phyloP scores from a whole-genome alignment of 495 filamentous ascomycete genomes.

The Umbilicaria muhlenbergii region DNA sequence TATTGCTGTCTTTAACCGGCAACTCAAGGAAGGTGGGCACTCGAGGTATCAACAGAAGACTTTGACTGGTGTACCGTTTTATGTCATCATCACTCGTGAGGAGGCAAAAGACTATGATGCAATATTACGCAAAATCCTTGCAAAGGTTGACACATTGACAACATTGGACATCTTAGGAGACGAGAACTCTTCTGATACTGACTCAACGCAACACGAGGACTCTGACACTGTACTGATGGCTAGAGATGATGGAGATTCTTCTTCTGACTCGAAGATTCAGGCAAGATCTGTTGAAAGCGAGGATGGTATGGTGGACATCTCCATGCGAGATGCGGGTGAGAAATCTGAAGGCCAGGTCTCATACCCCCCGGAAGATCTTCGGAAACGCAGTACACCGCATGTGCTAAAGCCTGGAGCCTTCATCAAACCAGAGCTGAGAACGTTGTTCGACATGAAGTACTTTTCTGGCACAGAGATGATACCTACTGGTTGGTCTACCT shows the following conservation, averaged over 20 bases:
- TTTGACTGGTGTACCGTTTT: constrained; percentile 35
- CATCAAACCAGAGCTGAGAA: constrained; percentile 41
- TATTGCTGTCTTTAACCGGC: constrained; percentile 65
- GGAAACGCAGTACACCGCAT: constrained; percentile 23
- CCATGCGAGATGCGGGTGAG: constrained; percentile 50
- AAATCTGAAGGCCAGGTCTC: constrained; percentile 13
- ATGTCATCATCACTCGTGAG: constrained; percentile 43
- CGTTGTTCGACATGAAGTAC: constrained; percentile 55
- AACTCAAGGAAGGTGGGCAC: constrained; percentile 30
- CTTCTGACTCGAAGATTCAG: constrained; percentile 52
- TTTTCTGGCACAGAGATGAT: constrained; percentile 38
- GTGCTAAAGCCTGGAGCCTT: constrained; percentile 29
- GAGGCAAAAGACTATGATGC: constrained; percentile 42
- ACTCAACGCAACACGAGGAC: constrained; percentile 35
- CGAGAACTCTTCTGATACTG: constrained; percentile 19
- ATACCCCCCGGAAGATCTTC: constrained; percentile 16
- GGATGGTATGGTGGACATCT: constrained; percentile 81
- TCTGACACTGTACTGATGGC: constrained; percentile 57
- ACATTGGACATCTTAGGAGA: constrained; percentile 43
- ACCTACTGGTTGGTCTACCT: constrained; percentile 45
- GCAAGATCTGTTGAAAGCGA: constrained; percentile 72
- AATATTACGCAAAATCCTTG: constrained; percentile 47
- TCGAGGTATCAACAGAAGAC: constrained; percentile 22
- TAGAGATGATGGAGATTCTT: constrained; percentile 57
- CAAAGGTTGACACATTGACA: constrained; percentile 41